phyloP scores from a whole-genome alignment of 768 basidiomycete genomes.

The Mycena capillaripes region DNA sequence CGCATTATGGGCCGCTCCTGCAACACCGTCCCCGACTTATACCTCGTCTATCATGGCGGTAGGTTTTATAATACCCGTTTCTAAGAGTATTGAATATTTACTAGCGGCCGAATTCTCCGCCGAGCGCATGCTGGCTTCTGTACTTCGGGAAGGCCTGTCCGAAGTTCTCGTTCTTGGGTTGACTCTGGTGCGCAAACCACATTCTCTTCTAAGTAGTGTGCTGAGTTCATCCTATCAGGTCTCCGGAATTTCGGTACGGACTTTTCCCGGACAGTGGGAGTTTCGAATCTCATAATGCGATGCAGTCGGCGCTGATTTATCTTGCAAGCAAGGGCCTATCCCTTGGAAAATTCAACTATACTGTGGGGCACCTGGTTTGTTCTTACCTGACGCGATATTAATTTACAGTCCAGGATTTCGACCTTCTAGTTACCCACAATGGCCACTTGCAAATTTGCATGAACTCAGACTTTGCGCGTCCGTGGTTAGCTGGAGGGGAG shows the following conservation, averaged over 20 bases:
- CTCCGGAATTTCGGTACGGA: not conserved
- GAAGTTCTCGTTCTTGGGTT: not conserved
- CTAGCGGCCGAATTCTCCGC: not conserved
- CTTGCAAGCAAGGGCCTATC: not conserved
- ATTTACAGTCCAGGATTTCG: not conserved
- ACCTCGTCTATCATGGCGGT: conserved; percentile 4
- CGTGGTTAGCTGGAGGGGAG: not conserved
- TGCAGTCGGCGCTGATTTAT: not conserved
- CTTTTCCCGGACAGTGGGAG: not conserved
- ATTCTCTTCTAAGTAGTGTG: not conserved
- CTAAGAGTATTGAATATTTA: too few relatives aligned
- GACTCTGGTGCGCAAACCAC: not conserved
- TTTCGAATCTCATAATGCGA: not conserved
- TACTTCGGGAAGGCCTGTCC: not conserved
- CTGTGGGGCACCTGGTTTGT: not conserved
- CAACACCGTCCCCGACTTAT: not conserved
- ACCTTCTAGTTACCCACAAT: not conserved
- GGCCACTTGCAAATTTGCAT: not conserved
- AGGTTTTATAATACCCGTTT: not conserved
- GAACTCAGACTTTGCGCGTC: not conserved
- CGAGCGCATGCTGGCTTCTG: conserved; percentile 4
- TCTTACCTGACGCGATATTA: not conserved
- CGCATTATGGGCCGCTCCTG: not conserved
- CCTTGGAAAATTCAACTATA: not conserved
- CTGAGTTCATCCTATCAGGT: not conserved